phyloP scores from a whole-genome alignment of 2,329 filamentous ascomycete species.

The Fusarium guadeloupense region DNA sequence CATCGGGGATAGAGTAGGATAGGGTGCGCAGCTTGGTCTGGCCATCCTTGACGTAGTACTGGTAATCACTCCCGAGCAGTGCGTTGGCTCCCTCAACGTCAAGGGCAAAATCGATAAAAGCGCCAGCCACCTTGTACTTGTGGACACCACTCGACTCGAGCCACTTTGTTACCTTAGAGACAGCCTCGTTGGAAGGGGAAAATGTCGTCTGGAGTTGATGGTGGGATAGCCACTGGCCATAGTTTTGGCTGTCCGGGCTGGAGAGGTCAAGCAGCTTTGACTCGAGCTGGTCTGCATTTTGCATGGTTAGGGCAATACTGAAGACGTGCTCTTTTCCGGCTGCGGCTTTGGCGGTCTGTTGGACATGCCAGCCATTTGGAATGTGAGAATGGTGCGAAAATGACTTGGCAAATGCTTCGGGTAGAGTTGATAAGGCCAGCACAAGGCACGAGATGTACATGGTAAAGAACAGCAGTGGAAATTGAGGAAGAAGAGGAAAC shows the following conservation, averaged over 20 bases:
- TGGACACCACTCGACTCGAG: conserved; percentile 26
- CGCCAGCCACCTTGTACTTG: conserved; percentile 24
- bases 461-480: not conserved
- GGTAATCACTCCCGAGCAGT: conserved; percentile 12
- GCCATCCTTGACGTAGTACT: conserved; percentile 22
- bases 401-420: conserved; percentile 4
- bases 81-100: conserved; percentile 18
- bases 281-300: conserved; percentile 25
- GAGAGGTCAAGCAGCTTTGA: conserved; percentile 27
- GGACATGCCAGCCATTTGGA: conserved; percentile 11
- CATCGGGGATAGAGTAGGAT: conserved; percentile 25
- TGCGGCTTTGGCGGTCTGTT: not conserved
- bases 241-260: conserved; percentile 23
- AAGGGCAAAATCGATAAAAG: conserved; percentile 26
- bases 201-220: conserved; percentile 5
- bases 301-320: conserved; percentile 25
- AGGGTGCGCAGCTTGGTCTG: conserved; percentile 24
- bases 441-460: conserved; percentile 19
- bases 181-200: conserved; percentile 5
- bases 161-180: conserved; percentile 25
- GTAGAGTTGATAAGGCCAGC: conserved; percentile 10
- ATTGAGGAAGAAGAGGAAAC: not conserved
- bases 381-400: conserved; percentile 16
- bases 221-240: conserved; percentile 25
- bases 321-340: conserved; percentile 21